Percentiles rank a stretch among this genome's conserved stretches.
Evolutionary conservation across 352 stramenopile genomes (phyloP).

Genomic region (Pythium phragmiticola): DNA sequence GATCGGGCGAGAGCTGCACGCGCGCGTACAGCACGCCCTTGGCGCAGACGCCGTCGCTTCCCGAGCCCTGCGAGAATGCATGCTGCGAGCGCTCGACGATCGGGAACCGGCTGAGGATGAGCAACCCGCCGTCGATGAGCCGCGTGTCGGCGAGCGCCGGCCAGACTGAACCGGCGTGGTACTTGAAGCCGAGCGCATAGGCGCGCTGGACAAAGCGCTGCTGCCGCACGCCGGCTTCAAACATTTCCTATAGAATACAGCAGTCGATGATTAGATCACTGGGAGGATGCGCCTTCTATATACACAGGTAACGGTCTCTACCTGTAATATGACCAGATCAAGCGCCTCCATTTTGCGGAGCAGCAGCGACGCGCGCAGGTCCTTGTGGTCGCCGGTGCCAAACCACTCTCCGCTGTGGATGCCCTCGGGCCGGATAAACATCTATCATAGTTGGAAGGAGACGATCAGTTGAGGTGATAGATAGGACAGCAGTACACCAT

Average conservation of each 20-base stretch:
- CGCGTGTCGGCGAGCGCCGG: conserved; percentile 45
- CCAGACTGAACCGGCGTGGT: conserved; percentile 78
- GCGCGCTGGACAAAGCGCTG: conserved; percentile 54
- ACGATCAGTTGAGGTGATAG: neutral
- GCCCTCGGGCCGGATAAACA: conserved; percentile 70
- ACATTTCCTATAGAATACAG: conserved; percentile 49
- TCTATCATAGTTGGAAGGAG: conserved; percentile 31
- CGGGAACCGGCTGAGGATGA: conserved; percentile 83
- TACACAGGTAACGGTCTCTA: neutral
- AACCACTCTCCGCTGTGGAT: conserved; percentile 81
- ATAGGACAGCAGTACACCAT: too few relatives aligned
- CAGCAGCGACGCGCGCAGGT: conserved; percentile 62
- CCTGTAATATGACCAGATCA: conserved; percentile 71
- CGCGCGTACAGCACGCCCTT: conserved; percentile 79
- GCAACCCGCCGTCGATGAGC: conserved; percentile 71
- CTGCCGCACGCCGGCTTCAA: conserved; percentile 63
- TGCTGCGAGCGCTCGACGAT: conserved; percentile 71
- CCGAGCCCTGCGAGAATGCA: conserved; percentile 51
- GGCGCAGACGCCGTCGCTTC: conserved; percentile 67
- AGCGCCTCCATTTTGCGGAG: conserved; percentile 72
- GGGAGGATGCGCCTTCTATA: too few relatives aligned
- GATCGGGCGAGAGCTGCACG: conserved; percentile 66
- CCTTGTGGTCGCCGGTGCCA: conserved; percentile 66
- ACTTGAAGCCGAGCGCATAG: conserved; percentile 57
- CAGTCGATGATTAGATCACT: too few relatives aligned